phyloP scores from a whole-genome alignment of 805 yeast species.

The Cyberlindnera bimundalis region DNA sequence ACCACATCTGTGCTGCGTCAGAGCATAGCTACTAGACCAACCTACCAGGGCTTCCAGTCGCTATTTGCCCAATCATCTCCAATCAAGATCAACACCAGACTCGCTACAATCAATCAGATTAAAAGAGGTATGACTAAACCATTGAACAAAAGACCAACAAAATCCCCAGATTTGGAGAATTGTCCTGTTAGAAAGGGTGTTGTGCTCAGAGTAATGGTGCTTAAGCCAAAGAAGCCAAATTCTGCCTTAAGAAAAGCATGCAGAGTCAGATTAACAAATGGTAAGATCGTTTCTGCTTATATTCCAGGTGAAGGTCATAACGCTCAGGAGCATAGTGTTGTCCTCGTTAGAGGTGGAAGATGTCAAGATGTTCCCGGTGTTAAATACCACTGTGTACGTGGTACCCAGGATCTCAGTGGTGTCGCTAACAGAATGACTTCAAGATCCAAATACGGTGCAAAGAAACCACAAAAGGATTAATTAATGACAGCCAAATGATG shows the following conservation, averaged over 20 bases:
- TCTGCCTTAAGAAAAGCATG: conserved; percentile 97
- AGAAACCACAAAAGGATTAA: conserved; percentile 59
- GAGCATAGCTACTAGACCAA: conserved; percentile 6
- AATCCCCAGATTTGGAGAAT: conserved; percentile 78
- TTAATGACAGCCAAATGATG: conserved; percentile 1
- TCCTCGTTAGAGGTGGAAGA: conserved; percentile 96
- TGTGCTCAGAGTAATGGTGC: conserved; percentile 86
- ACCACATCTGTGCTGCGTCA: conserved; percentile 18
- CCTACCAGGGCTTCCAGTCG: conserved; percentile 13
- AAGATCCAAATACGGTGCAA: conserved; percentile 91
- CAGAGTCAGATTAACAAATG: conserved; percentile 89
- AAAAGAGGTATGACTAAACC: conserved; percentile 64
- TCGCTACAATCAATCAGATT: conserved; percentile 75
- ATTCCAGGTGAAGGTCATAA: conserved; percentile 99
- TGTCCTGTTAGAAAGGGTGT: conserved; percentile 93
- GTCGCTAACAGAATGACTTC: conserved; percentile 90
- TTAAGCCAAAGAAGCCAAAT: conserved; percentile 97
- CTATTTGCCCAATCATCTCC: conserved; percentile 18
- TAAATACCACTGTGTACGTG: conserved; percentile 89
- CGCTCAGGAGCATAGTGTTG: conserved; percentile 96
- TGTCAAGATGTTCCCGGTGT: conserved; percentile 98
- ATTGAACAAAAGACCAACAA: conserved; percentile 42
- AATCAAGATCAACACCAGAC: conserved; percentile 22
- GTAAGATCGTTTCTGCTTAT: conserved; percentile 84
- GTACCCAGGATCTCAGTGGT: conserved; percentile 88